Base-by-base conservation (phyloP, 768 basidiomycete genomes). In the Saitozyma podzolica region DNA sequence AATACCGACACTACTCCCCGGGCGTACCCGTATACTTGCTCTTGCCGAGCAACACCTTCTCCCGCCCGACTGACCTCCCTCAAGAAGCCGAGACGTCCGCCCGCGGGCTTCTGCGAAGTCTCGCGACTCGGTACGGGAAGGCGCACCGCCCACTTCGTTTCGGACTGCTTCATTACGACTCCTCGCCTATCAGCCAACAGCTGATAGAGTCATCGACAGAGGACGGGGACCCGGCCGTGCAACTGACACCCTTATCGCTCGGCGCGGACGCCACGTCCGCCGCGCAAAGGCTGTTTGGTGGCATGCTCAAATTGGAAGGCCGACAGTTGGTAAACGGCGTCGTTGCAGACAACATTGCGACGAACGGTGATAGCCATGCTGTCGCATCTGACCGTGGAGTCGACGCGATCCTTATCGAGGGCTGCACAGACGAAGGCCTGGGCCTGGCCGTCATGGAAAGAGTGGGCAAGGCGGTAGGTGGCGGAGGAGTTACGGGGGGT, bases 1-100 rank as follows among this genome's bases (percentile, higher is more conserved):
- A 99, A 81, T 99, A 99, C 78, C 86, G 89, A 55, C 96, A 99
- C 80, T 99, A 99, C 78, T 89, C 94, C 20, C 96, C 96, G 2
- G 82, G 88, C 0, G 87, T 93, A 5, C 92, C 92, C 2, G 90
- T 97, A 40, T 85, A 85, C 19, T 84, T 98, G 7, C 81, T 92
- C 0, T 56, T 70, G 37, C 80, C 80, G 0, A 67, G 67, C 45
- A 68, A 62, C 50, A 63, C 65, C 45, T 83, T 84, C 64, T 85
- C 68, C 45, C 52, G 61, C 14, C 62, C 86, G 3, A 68, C 80
- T 80, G 84, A n/a, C 63, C 72, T 49, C 83, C 84, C 29, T 11
- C 43, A 37, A 20, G 16, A 63, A 16, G 65, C 55, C 17, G 59
- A 64, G 42, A 65, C 63, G 11, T 61, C 63, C 9, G 41, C 61